Base-by-base conservation (phyloP, 2,329 filamentous ascomycete species). In the Pseudovirgaria hyperparasitica region DNA sequence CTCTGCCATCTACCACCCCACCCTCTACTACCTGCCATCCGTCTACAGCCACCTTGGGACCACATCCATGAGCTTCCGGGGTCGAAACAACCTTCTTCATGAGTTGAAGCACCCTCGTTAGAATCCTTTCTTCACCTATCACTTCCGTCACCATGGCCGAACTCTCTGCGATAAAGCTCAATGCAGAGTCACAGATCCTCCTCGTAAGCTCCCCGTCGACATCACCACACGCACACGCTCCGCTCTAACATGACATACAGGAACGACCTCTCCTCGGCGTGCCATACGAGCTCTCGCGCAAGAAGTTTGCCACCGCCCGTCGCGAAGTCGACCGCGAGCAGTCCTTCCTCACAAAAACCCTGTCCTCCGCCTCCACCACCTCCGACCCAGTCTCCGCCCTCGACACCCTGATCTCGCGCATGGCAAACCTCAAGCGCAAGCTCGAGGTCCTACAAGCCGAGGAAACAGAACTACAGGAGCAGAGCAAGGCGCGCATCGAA, bases 191-290 rank as follows among this genome's bases (percentile, higher is more conserved):
- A 36, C 81, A 87, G 47, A 67, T 86, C 25, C 68, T 86, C 32
- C 72, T 87, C 29, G 77, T 80, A 63, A 42, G 63, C 35, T 22
- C 20, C 20, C n/a, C 16, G 11, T 9, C 23, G n/a, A n/a, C n/a
- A 22, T 23, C 13, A 25, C 16, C 22, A 19, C 22, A 7, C 19
- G 18, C 17, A 7, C 17, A 26, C 26, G 24, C 16, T 13, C 27
- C 32, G 26, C 16, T 28, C 18, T 31, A 4, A n/a, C 2, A 6
- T n/a, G 25, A 9, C 6, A 17, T 9, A 13, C 38, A 87, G 85
- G 90, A 98, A 49, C 87, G 96, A 69, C 80, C 87, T 4, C 79
- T 96, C 39, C 74, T 98, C 40, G 84, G 86, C 18, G 73, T 96
- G 13, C 90, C 90, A 11, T 79, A 87, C 56, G 90, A 96, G 52